Evolutionary conservation across 768 basidiomycete genomes (phyloP).

Genomic region (Boletus pseudopeckii): DNA sequence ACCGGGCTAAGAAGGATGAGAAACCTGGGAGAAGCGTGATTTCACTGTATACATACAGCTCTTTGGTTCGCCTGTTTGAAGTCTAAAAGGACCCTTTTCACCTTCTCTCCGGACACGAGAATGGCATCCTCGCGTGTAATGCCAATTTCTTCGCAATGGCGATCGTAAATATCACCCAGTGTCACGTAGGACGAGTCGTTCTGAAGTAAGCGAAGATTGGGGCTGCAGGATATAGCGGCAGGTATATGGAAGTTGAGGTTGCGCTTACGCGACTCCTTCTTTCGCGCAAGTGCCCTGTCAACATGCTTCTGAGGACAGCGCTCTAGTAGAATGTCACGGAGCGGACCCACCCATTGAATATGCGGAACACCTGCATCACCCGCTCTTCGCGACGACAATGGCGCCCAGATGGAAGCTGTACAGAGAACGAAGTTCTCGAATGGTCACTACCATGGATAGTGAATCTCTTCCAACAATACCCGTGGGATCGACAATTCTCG

Average conservation of each 20-base stretch:
- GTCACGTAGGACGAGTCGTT: conserved; percentile 89
- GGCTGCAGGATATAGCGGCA: conserved; percentile 78
- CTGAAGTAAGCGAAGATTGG: conserved; percentile 80
- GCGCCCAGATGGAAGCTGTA: conserved; percentile 83
- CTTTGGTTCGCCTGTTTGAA: conserved; percentile 46
- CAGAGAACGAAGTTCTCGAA: conserved; percentile 83
- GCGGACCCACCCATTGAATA: conserved; percentile 76
- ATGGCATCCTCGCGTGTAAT: conserved; percentile 87
- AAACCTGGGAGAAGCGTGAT: not conserved
- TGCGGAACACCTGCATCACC: conserved; percentile 88
- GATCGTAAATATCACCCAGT: conserved; percentile 92
- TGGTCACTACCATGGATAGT: conserved; percentile 89
- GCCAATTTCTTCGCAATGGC: conserved; percentile 71
- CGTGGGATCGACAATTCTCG: conserved; percentile 85
- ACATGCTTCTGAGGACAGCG: not conserved
- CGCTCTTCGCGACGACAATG: conserved; percentile 90
- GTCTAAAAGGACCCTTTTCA: conserved; percentile 64
- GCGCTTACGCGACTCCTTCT: conserved; percentile 91
- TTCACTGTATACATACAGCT: conserved; percentile 29
- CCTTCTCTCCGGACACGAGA: conserved; percentile 80
- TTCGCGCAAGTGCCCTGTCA: conserved; percentile 73
- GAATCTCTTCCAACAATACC: conserved; percentile 85
- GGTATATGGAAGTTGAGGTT: conserved; percentile 92
- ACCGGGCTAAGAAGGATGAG: conserved; percentile 40
- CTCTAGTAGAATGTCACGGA: not conserved